These are phyloP conservation scores for Nigrograna mackinnonii DNA, from an alignment of 2,329 filamentous ascomycete species.

Conservation along the genomic window DNA sequence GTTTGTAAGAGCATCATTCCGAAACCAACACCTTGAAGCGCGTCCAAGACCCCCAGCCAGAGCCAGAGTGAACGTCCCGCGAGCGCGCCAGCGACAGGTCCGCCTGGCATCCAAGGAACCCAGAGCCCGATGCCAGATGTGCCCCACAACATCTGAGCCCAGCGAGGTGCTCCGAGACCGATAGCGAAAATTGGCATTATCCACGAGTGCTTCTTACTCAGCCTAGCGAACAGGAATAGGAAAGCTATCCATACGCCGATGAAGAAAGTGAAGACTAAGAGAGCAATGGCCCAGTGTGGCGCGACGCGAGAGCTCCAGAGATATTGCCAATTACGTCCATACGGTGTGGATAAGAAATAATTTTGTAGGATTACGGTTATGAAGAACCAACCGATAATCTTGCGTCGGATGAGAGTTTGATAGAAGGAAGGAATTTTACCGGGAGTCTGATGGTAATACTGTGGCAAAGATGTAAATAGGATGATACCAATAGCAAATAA, in stretches of 20 bases:
- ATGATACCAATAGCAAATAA: background rate
- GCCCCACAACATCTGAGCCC: background rate
- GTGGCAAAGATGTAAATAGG: background rate
- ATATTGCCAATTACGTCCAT: background rate
- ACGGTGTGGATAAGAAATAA: background rate
- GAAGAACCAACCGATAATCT: background rate
- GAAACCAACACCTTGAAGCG: background rate
- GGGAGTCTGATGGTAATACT: background rate
- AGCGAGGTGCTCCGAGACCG: background rate
- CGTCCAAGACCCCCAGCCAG: background rate
- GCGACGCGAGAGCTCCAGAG: background rate
- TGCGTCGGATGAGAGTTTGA: background rate
- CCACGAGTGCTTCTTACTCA: background rate
- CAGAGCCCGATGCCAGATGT: background rate
- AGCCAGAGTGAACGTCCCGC: background rate
- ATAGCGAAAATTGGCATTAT: background rate
- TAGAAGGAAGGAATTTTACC: background rate
- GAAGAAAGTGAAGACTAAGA: background rate
- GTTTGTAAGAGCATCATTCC: background rate
- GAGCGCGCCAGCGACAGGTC: background rate
- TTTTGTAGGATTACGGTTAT: background rate
- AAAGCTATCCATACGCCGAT: background rate
- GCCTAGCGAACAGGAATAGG: background rate
- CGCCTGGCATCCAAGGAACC: background rate
- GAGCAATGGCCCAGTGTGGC: background rate